Evolutionary conservation across 805 yeast species (phyloP).

Genomic region (Isabelozyma pseudorhagii): DNA sequence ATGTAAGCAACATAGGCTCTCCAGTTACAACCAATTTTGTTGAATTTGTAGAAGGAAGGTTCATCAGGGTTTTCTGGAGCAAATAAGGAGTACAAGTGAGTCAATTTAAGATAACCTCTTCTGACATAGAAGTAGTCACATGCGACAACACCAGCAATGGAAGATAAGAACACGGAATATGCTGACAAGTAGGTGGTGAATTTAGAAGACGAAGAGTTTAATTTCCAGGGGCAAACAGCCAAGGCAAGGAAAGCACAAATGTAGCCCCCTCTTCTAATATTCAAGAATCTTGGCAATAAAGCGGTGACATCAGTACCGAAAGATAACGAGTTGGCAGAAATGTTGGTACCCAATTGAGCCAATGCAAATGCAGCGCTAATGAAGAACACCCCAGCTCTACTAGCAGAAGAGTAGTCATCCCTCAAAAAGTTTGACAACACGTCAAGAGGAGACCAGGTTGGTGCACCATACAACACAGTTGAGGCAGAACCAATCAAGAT

Average conservation of each 20-base stretch:
- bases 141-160: conserved; percentile 41
- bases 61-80: conserved; percentile 30
- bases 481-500: conserved; percentile 82
- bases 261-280: conserved; percentile 40
- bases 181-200: conserved; percentile 44
- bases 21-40: conserved; percentile 70
- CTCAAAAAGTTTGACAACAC: conserved; percentile 61
- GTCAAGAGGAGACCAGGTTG: conserved; percentile 84
- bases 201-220: conserved; percentile 34
- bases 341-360: conserved; percentile 42
- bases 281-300: conserved; percentile 34
- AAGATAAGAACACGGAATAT: conserved; percentile 41
- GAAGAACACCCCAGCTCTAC: conserved; percentile 42
- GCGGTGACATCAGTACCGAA: conserved; percentile 43
- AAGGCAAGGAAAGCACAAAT: conserved; percentile 40
- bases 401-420: conserved; percentile 33
- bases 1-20: conserved; percentile 79
- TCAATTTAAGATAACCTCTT: conserved; percentile 63
- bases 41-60: conserved; percentile 54
- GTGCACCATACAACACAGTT: conserved; percentile 58
- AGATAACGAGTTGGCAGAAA: conserved; percentile 39
- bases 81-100: conserved; percentile 57
- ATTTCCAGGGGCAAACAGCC: conserved; percentile 41
- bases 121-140: conserved; percentile 54
- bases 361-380: conserved; percentile 37